These are phyloP conservation scores for Pleurotus citrinopileatus DNA, from an alignment of 768 basidiomycete genomes.

Conservation along the genomic window DNA sequence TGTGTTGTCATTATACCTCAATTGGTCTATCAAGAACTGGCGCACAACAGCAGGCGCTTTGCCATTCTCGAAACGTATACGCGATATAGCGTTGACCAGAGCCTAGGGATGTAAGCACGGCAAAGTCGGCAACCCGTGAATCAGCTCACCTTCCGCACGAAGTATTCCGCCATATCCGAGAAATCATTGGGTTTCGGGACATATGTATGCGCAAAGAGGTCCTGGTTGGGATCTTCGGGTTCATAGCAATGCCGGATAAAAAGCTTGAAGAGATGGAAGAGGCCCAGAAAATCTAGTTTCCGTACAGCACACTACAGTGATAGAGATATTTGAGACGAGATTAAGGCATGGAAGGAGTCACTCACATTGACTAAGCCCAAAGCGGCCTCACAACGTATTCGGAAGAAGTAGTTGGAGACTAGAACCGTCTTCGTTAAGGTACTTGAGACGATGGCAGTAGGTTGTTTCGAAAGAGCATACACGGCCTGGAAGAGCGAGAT, in stretches of 20 bases:
- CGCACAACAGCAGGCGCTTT: constrained; percentile 85
- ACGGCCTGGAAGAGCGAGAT: constrained; percentile 65
- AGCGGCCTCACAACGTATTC: constrained; percentile 94
- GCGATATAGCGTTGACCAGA: constrained; percentile 78
- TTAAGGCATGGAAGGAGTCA: constrained; percentile 12
- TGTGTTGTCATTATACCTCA: constrained; percentile 96
- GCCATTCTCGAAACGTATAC: constrained; percentile 83
- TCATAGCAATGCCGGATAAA: constrained; percentile 91
- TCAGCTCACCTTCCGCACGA: constrained; percentile 80
- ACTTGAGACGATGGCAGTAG: constrained; percentile 83
- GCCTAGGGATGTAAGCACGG: constrained; percentile 39
- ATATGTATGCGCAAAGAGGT: constrained; percentile 82
- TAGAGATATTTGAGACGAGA: constrained; percentile 10
- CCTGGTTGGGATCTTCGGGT: constrained; percentile 76
- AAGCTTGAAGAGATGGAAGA: constrained; percentile 95
- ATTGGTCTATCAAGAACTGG: constrained; percentile 85
- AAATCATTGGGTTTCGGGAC: constrained; percentile 97
- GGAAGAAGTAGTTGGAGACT: constrained; percentile 94
- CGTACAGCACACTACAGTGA: constrained; percentile 74
- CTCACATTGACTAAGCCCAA: constrained; percentile 77
- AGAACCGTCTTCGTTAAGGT: constrained; percentile 91
- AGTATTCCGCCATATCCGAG: constrained; percentile 87
- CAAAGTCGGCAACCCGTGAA: not conserved
- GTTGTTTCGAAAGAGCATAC: constrained; percentile 76
- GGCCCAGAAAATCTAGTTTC: constrained; percentile 80